Evolutionary conservation across 306 rosid species (phyloP), one percentile per base, ranked within the genome.

Genomic region (Ceratonia siliqua): DNA sequence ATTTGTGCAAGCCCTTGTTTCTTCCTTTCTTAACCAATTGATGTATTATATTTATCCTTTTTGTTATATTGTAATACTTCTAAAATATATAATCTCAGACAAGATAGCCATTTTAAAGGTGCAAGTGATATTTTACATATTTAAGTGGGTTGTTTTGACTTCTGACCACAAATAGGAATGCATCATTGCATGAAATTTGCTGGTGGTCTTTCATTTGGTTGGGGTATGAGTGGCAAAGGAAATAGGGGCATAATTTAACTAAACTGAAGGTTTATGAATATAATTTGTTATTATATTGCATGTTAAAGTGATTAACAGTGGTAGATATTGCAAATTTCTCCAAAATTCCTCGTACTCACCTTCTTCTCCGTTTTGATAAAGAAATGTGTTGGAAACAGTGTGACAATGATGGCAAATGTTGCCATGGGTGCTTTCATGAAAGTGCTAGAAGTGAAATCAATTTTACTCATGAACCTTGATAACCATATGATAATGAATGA

Each of bases 211-310:
- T 59, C 30, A 57, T 62, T 25, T 25, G 63, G 14, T 32, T 39
- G 62, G 70, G 39, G 57, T 24, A 64, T 41, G 45, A 50, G 28
- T 62, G 13, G 49, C 8, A 14, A 48, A 49, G 43, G 25, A n/a
- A 50, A 77, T 24, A 14, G 61, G 46, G 54, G 74, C 75, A 35
- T 27, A 30, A 43, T 49, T 48, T 69, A 58, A 53, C 63, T 69
- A 45, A 27, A 64, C 42, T n/a, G 13, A 18, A 49, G 30, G 48
- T 20, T 55, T 59, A 38, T 52, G 20, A 45, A 20, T 50, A 50
- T 6, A 36, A 28, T 9, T 45, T 43, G 32, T 32, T 35, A 20
- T 27, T 17, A 7, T 13, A n/a, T 21, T 46, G 62, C 52, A 61
- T 61, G 54, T 35, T 56, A 65, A 74, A 15, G 17, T 24, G 38